phyloP scores from a whole-genome alignment of 805 yeast genomes.

The Schwanniomyces sp. region DNA sequence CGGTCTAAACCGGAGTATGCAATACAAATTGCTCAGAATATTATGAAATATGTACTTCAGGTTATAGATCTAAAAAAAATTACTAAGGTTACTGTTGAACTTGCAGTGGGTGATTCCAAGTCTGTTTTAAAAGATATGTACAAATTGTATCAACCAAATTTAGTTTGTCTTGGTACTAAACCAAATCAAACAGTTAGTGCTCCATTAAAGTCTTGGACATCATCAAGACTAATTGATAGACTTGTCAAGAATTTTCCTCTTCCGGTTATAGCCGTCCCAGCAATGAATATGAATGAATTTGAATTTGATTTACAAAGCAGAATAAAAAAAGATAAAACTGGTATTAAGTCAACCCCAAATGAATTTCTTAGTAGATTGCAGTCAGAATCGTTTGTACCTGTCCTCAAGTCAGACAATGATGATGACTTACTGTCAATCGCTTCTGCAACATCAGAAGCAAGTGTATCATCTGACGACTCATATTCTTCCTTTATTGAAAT shows the following conservation, averaged over 20 bases:
- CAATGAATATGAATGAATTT: slow-evolving; percentile 54
- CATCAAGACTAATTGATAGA: slow-evolving; percentile 63
- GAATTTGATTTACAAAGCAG: slow-evolving; percentile 34
- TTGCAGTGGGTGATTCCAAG: slow-evolving; percentile 58
- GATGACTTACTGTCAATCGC: slow-evolving; percentile 10
- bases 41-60: slow-evolving; percentile 53
- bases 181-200: slow-evolving; percentile 43
- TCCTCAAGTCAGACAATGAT: neutral
- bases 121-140: slow-evolving; percentile 59
- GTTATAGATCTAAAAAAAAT: slow-evolving; percentile 46
- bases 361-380: slow-evolving; percentile 4
- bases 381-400: neutral
- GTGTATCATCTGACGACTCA: slow-evolving; percentile 25
- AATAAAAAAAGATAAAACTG: neutral
- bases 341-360: slow-evolving; percentile 1
- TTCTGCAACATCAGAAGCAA: slow-evolving; percentile 17
- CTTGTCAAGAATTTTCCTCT: slow-evolving; percentile 62
- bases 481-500: slow-evolving; percentile 42
- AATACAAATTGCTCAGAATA: slow-evolving; percentile 44
- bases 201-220: slow-evolving; percentile 58
- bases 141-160: slow-evolving; percentile 58
- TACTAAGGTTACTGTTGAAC: slow-evolving; percentile 56
- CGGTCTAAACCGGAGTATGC: slow-evolving; percentile 49
- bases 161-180: slow-evolving; percentile 57
- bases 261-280: slow-evolving; percentile 69